Evolutionary conservation across 2,329 filamentous ascomycete genomes (phyloP).

Genomic region (Xylariaceae sp.): DNA sequence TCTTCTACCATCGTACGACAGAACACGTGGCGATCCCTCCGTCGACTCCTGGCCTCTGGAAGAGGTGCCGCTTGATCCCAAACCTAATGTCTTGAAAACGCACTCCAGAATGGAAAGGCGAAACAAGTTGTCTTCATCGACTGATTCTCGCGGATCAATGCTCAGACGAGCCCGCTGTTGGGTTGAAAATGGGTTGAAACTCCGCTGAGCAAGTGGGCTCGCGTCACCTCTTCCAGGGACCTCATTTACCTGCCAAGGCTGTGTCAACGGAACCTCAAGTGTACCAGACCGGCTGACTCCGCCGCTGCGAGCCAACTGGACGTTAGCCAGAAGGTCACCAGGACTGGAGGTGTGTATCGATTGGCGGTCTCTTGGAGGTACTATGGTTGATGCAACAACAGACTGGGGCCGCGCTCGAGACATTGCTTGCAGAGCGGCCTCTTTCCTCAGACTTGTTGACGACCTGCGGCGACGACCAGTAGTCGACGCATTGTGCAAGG

Average conservation of each 20-base stretch:
- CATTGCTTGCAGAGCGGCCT: conserved; percentile 67
- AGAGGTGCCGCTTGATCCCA: conserved; percentile 62
- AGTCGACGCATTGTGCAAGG: conserved; percentile 74
- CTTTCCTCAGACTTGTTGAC: conserved; percentile 70
- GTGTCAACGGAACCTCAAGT: conserved; percentile 24
- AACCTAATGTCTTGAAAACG: conserved; percentile 88
- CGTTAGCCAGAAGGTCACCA: conserved; percentile 75
- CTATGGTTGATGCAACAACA: conserved; percentile 36
- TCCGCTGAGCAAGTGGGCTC: conserved; percentile 45
- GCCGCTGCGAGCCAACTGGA: conserved; percentile 61
- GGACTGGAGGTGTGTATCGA: conserved; percentile 53
- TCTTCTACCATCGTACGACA: conserved; percentile 75
- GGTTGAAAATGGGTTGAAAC: conserved; percentile 53
- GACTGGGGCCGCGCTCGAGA: conserved; percentile 43
- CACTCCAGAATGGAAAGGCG: conserved; percentile 87
- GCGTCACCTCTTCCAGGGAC: conserved; percentile 32
- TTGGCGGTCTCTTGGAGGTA: conserved; percentile 36
- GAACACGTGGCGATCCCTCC: conserved; percentile 77
- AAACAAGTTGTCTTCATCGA: conserved; percentile 86
- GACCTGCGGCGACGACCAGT: conserved; percentile 63
- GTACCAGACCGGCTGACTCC: conserved; percentile 39
- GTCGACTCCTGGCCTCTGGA: conserved; percentile 66
- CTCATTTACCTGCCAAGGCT: conserved; percentile 27
- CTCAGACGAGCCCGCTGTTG: conserved; percentile 44
- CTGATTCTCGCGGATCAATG: conserved; percentile 68